Base-by-base conservation (phyloP, 106 monocot species). In the Gastrodia elata region DNA sequence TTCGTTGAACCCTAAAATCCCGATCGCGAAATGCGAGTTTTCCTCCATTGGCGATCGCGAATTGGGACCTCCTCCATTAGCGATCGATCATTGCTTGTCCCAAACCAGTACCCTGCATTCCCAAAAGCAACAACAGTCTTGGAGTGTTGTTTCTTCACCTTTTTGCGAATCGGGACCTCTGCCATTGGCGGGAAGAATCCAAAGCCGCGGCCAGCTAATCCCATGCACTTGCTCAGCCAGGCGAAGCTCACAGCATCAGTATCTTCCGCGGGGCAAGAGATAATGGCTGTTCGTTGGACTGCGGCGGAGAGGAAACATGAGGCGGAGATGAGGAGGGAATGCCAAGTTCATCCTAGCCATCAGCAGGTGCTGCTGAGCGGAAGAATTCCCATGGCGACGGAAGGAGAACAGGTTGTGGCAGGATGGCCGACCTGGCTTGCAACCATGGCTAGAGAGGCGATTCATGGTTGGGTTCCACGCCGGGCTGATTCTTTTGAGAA, bases 321-420 rank as follows among this genome's bases (percentile, higher is more conserved):
- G 43, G 36, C 71, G 20, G 92, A 83, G 79, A 77, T 73, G 83
- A 78, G 73, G 89, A 85, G 75, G 81, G 83, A 87, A 81, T 78
- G 80, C 59, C 73, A 77, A 37, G 69, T 38, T 22, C 68, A 71
- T 37, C 16, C 67, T 8, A 67, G 41, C 9, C 39, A 70, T 24
- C 70, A 70, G 40, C 25, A 70, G 8, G 9, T 70, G 39, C n/a
- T 39, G 41, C 7, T 25, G 70, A 39, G 39, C 20, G 77, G 77
- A 0, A 70, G 71, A 8, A 22, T 71, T 34, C 68, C 76, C 30
- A 76, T 38, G 34, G 76, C 68, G 24, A 34, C 35, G 68, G 77
- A 77, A 64, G 77, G 71, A 58, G 77, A 77, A 35, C 75, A 81
- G 78, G 72, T 81, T 37, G 85, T 73, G 20, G 85, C 85, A 6